Conservation (phyloP, 495 filamentous ascomycete genomes). For the Penicillium alfredii region DNA sequence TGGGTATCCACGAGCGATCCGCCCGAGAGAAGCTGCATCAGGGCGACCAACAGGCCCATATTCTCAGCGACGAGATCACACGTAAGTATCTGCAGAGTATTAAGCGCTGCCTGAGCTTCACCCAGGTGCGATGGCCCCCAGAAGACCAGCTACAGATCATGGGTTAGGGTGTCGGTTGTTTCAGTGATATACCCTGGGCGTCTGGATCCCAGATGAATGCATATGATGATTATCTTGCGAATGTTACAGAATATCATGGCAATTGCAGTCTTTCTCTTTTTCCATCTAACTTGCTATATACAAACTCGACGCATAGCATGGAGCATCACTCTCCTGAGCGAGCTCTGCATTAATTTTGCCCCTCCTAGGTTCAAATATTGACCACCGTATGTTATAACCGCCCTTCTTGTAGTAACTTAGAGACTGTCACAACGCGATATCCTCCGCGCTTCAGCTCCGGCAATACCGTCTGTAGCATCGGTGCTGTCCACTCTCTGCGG, state of each 20-base stretch:
- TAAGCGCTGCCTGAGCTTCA: constrained; percentile 93
- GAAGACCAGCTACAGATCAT: constrained; percentile 90
- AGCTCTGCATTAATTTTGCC: no score
- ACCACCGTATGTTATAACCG: no score
- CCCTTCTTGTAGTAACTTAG: constrained; percentile 52
- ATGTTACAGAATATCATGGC: no score
- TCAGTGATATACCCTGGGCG: constrained; percentile 11
- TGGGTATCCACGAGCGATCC: constrained; percentile 95
- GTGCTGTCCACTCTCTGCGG: constrained; percentile 67
- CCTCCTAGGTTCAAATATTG: no score
- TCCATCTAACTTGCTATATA: no score
- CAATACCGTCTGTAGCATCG: constrained; percentile 66
- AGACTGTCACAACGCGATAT: constrained; percentile 63
- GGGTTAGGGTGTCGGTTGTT: constrained; percentile 52
- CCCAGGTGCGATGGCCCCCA: constrained; percentile 92
- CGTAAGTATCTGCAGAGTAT: constrained; percentile 96
- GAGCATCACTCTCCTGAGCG: no score
- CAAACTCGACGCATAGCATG: no score
- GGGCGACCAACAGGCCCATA: constrained; percentile 82
- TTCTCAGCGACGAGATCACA: constrained; percentile 93
- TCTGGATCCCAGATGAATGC: no score
- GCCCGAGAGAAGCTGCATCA: constrained; percentile 93
- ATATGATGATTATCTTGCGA: no score
- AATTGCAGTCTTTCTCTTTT: no score
- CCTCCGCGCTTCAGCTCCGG: constrained; percentile 61